Evolutionary conservation across 1,139 yeast species (phyloP).

Genomic region (Kodamaea derodonti): DNA sequence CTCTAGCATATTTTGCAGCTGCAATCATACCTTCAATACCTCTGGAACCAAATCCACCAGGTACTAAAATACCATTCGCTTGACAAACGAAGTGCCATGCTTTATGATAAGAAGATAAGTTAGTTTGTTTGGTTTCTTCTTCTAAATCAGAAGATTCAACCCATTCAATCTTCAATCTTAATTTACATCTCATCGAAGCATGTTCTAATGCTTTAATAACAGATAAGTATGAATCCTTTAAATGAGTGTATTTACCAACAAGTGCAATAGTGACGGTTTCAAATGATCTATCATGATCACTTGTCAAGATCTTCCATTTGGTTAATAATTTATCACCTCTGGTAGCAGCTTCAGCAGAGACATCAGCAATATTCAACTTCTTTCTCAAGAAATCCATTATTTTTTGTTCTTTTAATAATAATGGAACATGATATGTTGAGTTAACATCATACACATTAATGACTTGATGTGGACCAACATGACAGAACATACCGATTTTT

Average conservation of each 20-base stretch:
- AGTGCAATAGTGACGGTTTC: slow-evolving; percentile 91
- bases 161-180: slow-evolving; percentile 87
- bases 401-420: slow-evolving; percentile 81
- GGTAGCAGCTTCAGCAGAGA: slow-evolving; percentile 49
- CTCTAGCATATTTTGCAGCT: slow-evolving; percentile 98
- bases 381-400: slow-evolving; percentile 70
- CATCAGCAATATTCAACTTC: slow-evolving; percentile 60
- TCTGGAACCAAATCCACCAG: slow-evolving; percentile 97
- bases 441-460: slow-evolving; percentile 95
- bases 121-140: slow-evolving; percentile 55
- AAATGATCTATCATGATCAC: slow-evolving; percentile 71
- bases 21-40: slow-evolving; percentile 98
- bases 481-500: slow-evolving; percentile 98
- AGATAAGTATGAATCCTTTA: slow-evolving; percentile 91
- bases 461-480: slow-evolving; percentile 96
- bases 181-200: slow-evolving; percentile 83
- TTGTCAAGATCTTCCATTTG: slow-evolving; percentile 80
- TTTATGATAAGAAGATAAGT: slow-evolving; percentile 79
- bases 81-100: slow-evolving; percentile 95
- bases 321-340: slow-evolving; percentile 68
- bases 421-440: slow-evolving; percentile 96
- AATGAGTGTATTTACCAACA: slow-evolving; percentile 94
- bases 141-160: slow-evolving; percentile 93
- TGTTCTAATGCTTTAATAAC: slow-evolving; percentile 96
- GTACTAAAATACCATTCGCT: slow-evolving; percentile 96